Evolutionary conservation across 2,329 filamentous ascomycete genomes (phyloP).

Genomic region (Coniochaeta sp.): DNA sequence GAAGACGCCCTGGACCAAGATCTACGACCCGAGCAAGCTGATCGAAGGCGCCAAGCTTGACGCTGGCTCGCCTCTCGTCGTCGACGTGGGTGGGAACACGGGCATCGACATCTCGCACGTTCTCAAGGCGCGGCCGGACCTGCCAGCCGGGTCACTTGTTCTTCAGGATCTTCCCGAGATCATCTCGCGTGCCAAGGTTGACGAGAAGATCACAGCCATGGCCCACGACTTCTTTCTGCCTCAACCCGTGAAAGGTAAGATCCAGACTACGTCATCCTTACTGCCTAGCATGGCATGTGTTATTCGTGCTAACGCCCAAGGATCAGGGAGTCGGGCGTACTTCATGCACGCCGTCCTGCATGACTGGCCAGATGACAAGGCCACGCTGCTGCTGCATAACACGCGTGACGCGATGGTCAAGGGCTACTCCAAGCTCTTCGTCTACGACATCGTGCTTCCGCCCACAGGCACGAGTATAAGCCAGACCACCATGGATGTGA

Average conservation of each 20-base stretch:
- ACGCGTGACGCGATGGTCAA: conserved; percentile 26
- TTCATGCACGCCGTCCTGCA: conserved; percentile 33
- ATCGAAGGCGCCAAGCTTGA: conserved; percentile 11
- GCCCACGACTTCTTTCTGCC: conserved; percentile 16
- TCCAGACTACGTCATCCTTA: too few relatives aligned
- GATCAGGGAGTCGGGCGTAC: conserved; percentile 23
- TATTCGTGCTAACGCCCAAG: too few relatives aligned
- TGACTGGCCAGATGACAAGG: conserved; percentile 30
- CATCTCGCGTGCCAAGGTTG: conserved; percentile 17
- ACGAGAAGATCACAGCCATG: conserved; percentile 6
- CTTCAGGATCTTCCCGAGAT: conserved; percentile 30
- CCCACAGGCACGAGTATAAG: conserved; percentile 20
- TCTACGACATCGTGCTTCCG: conserved; percentile 30
- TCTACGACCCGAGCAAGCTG: conserved; percentile 17
- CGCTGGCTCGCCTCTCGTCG: conserved; percentile 16
- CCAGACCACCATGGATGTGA: conserved; percentile 24
- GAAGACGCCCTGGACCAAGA: conserved; percentile 24
- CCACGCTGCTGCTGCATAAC: conserved; percentile 20
- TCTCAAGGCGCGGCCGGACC: conserved; percentile 20
- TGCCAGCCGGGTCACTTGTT: conserved; percentile 22
- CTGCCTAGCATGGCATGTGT: too few relatives aligned
- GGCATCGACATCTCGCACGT: conserved; percentile 26
- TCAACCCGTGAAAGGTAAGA: conserved; percentile 16
- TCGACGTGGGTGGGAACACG: conserved; percentile 30
- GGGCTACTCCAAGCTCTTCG: conserved; percentile 27